phyloP scores from a whole-genome alignment of 192 early-diverging fungal species.

The Chytriomyces sp. region DNA sequence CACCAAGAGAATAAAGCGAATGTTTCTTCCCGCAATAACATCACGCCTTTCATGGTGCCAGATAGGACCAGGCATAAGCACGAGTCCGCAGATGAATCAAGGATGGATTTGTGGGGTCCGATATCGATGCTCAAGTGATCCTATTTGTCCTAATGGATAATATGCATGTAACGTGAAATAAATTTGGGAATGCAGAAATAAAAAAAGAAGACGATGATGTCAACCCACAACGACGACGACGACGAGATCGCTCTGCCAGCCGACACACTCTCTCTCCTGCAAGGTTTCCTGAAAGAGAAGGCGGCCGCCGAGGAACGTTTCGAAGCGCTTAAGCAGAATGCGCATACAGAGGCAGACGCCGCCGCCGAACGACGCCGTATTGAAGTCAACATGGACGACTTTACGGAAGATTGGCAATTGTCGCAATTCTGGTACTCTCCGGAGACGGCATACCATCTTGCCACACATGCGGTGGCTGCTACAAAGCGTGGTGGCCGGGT shows the following conservation, averaged over 20 bases:
- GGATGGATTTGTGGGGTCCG: too few relatives aligned
- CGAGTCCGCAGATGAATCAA: too few relatives aligned
- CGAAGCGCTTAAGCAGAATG: conserved; percentile 48
- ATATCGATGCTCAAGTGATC: too few relatives aligned
- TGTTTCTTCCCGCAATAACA: too few relatives aligned
- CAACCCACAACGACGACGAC: conserved; percentile 18
- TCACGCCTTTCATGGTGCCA: too few relatives aligned
- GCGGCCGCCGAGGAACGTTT: conserved; percentile 63
- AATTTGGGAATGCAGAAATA: neutral
- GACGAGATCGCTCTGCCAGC: conserved; percentile 21
- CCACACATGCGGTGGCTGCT: conserved; percentile 47
- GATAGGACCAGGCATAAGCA: too few relatives aligned
- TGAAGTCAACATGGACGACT: conserved; percentile 59
- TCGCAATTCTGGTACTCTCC: conserved; percentile 53
- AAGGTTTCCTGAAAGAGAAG: conserved; percentile 69
- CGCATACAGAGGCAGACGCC: conserved; percentile 38
- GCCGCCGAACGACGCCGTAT: conserved; percentile 25
- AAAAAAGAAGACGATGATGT: neutral
- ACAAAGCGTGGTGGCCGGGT: conserved; percentile 47
- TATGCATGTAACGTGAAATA: neutral
- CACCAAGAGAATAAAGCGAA: too few relatives aligned
- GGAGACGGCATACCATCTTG: conserved; percentile 50
- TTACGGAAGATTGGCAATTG: conserved; percentile 81
- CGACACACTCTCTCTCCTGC: conserved; percentile 45
- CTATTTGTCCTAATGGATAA: too few relatives aligned